Conservation (phyloP, 2,329 filamentous ascomycete species). For the Aspergillus fumigatiaffinis region DNA sequence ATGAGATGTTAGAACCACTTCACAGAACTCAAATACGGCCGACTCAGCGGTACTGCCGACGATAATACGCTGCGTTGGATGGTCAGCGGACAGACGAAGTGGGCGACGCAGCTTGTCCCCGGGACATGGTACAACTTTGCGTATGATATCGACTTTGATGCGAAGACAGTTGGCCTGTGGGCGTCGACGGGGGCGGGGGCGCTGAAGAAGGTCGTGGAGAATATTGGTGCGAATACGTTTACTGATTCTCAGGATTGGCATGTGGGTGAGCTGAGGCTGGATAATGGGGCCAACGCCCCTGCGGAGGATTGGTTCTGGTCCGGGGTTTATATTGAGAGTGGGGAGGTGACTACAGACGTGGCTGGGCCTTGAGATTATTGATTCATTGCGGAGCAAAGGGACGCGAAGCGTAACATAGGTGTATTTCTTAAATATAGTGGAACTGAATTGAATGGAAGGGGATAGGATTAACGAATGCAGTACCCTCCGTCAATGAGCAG, state of each 20-base stretch:
- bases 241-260: constrained; percentile 71
- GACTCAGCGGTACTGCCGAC: constrained; percentile 35
- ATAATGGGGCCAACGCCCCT: constrained; percentile 50
- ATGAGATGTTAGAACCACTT: constrained; percentile 57
- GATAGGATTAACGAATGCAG: constrained; percentile 33
- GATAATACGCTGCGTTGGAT: constrained; percentile 61
- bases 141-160: constrained; percentile 67
- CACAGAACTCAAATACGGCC: constrained; percentile 67
- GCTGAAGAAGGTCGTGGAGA: constrained; percentile 56
- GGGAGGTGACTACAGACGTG: background rate
- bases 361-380: background rate
- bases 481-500: constrained; percentile 50
- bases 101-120: constrained; percentile 59
- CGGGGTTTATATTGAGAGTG: constrained; percentile 66
- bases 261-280: constrained; percentile 64
- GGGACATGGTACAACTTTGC: constrained; percentile 72
- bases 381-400: no score
- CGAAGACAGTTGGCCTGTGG: constrained; percentile 63
- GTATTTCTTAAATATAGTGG: no score
- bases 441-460: no score
- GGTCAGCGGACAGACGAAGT: constrained; percentile 57
- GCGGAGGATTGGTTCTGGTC: constrained; percentile 68
- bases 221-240: constrained; percentile 57
- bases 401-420: no score
- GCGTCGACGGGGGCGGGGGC: constrained; percentile 61